A percentile compares a stretch with the other conserved stretches of the same genome.
phyloP scores from a whole-genome alignment of 2,329 filamentous ascomycete genomes.

The Ophiostoma ips region DNA sequence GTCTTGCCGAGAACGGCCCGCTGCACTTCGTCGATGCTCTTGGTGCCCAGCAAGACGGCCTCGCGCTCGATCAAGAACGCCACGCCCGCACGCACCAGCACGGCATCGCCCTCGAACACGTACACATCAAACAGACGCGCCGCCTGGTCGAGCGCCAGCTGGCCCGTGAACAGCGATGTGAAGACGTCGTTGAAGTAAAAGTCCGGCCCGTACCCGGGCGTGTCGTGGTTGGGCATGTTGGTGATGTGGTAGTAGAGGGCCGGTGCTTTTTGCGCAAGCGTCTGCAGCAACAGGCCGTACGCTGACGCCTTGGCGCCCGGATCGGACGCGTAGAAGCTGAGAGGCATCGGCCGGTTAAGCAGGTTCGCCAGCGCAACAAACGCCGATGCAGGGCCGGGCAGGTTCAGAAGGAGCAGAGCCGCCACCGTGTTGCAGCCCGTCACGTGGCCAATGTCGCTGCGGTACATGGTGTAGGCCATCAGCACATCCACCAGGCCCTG shows the following conservation, averaged over 20 bases:
- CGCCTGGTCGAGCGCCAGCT: conserved; percentile 54
- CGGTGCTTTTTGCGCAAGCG: conserved; percentile 49
- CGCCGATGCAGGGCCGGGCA: conserved; percentile 45
- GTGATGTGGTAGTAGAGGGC: conserved; percentile 51
- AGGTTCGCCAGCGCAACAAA: conserved; percentile 65
- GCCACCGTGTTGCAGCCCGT: conserved; percentile 64
- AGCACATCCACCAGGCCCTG: conserved; percentile 56
- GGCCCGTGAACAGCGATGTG: conserved; percentile 47
- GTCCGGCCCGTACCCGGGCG: conserved; percentile 20
- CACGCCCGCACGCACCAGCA: conserved; percentile 57
- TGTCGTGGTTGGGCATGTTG: conserved; percentile 29
- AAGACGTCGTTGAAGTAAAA: conserved; percentile 48
- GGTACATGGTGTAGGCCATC: conserved; percentile 68
- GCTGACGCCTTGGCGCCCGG: conserved; percentile 52
- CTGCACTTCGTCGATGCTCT: conserved; percentile 30
- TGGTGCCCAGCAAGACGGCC: conserved; percentile 35
- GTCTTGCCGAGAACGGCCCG: conserved; percentile 21
- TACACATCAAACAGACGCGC: conserved; percentile 70
- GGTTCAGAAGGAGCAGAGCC: conserved; percentile 58
- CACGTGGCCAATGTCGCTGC: conserved; percentile 67
- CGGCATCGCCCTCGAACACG: conserved; percentile 64
- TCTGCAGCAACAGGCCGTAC: conserved; percentile 55
- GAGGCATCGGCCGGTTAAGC: conserved; percentile 58
- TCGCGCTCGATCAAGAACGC: conserved; percentile 46
- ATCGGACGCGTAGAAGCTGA: conserved; percentile 64